phyloP scores from a whole-genome alignment of 176 grass and related monocot genomes.

The Zoysia pacifica region DNA sequence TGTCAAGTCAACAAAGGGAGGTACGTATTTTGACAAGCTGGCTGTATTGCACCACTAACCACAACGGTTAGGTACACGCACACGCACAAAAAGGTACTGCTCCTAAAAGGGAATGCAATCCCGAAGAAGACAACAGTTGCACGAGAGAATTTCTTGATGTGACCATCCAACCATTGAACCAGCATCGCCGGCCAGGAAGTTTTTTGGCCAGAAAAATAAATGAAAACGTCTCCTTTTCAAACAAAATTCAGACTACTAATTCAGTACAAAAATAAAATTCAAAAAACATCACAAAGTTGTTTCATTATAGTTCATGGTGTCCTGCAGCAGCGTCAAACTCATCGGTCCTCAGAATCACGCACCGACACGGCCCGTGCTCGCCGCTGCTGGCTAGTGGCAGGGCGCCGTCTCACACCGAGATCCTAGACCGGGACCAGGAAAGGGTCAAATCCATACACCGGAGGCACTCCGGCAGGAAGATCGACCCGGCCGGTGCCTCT shows the following conservation, averaged over 20 bases:
- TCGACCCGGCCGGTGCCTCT: slow-evolving; percentile 4
- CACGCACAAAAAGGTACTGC: too few relatives aligned
- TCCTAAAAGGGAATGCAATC: background rate
- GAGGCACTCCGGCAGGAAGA: background rate
- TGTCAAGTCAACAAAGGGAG: slow-evolving; percentile 5
- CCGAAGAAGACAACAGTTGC: background rate
- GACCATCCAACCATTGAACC: slow-evolving; percentile 28
- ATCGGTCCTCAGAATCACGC: slow-evolving; percentile 48
- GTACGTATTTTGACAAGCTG: background rate
- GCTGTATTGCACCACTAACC: background rate
- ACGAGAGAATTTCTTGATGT: slow-evolving; percentile 20
- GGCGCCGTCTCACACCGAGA: slow-evolving; percentile 34
- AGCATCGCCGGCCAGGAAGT: background rate
- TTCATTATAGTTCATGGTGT: background rate
- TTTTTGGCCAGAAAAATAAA: background rate
- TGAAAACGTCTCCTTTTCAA: background rate
- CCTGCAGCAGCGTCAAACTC: slow-evolving; percentile 23
- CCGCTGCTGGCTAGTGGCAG: slow-evolving; percentile 11
- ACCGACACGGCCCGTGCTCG: slow-evolving; percentile 73
- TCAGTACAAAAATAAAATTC: too few relatives aligned
- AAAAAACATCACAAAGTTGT: too few relatives aligned
- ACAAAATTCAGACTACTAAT: too few relatives aligned
- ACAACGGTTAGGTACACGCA: slow-evolving; percentile 15
- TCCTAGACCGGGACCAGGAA: slow-evolving; percentile 57
- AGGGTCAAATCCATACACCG: slow-evolving; percentile 60